These are phyloP conservation scores for Linnemannia hyalina DNA, from an alignment of 192 early-diverging fungal genomes.

Conservation along the genomic window DNA sequence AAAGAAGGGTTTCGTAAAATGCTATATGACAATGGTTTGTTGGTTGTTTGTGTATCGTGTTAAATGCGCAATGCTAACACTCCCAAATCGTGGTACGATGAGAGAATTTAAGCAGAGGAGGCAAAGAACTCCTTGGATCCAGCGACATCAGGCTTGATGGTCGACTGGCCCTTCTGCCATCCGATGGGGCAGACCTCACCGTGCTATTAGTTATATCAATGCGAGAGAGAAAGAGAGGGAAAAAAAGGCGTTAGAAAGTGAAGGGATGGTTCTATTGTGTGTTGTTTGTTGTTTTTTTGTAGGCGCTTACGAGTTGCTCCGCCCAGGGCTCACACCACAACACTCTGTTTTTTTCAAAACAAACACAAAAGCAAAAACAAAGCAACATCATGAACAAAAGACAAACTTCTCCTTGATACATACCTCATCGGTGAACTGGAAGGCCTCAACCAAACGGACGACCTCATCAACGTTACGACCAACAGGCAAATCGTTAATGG, in stretches of 20 bases:
- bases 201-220: slow-evolving; percentile 42
- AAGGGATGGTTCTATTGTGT: neutral
- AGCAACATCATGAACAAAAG: neutral
- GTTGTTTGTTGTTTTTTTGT: neutral
- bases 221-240: neutral
- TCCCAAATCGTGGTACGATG: neutral
- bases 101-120: slow-evolving; percentile 48
- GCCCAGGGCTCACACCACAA: slow-evolving; percentile 13
- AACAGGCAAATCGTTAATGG: slow-evolving; percentile 91
- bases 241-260: slow-evolving; percentile 6
- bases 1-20: neutral
- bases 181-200: slow-evolving; percentile 88
- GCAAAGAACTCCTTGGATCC: slow-evolving; percentile 60
- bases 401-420: neutral
- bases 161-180: slow-evolving; percentile 81
- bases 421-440: slow-evolving; percentile 92
- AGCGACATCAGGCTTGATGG: slow-evolving; percentile 56
- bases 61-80: too few relatives aligned
- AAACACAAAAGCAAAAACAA: slow-evolving; percentile 6
- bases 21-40: slow-evolving; percentile 5
- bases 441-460: slow-evolving; percentile 90
- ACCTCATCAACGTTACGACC: slow-evolving; percentile 90
- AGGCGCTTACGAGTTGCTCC: slow-evolving; percentile 15
- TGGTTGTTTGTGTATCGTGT: neutral
- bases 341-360: neutral